Evolutionary conservation across 257 asterid genomes (phyloP).

Genomic region (Mitragyna speciosa): DNA sequence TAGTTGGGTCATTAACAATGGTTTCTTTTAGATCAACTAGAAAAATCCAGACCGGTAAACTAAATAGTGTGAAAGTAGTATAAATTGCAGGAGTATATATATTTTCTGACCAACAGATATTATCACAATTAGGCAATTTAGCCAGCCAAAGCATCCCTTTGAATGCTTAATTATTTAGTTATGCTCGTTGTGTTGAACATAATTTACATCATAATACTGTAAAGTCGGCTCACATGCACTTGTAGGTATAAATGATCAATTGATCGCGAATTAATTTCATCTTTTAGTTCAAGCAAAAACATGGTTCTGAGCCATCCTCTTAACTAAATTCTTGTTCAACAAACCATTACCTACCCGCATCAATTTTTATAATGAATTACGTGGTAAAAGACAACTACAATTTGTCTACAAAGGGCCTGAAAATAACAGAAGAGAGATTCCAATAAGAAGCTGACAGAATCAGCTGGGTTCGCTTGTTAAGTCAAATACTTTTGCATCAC

Average conservation of each 20-base stretch:
- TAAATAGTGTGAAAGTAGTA: too few species aligned
- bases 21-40: too few species aligned
- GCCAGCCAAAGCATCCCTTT: not conserved
- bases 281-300: not conserved
- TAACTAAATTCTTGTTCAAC: not conserved
- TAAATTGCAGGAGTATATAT: not conserved
- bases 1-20: too few species aligned
- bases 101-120: not conserved
- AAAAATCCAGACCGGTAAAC: too few species aligned
- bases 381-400: not conserved
- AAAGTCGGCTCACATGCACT: not conserved
- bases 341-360: not conserved
- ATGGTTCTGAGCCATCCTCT: not conserved
- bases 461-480: not conserved
- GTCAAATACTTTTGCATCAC: not conserved
- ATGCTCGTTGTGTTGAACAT: not conserved
- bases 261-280: not conserved
- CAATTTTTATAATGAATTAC: not conserved
- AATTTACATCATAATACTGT: not conserved
- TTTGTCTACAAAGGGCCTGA: not conserved
- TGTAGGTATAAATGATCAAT: not conserved
- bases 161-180: not conserved
- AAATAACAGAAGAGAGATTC: not conserved
- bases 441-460: not conserved
- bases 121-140: not conserved